Evolutionary conservation across 1,139 yeast species (phyloP), one percentile per base, ranked within the genome.

Genomic region (Yamadazyma aaseri): DNA sequence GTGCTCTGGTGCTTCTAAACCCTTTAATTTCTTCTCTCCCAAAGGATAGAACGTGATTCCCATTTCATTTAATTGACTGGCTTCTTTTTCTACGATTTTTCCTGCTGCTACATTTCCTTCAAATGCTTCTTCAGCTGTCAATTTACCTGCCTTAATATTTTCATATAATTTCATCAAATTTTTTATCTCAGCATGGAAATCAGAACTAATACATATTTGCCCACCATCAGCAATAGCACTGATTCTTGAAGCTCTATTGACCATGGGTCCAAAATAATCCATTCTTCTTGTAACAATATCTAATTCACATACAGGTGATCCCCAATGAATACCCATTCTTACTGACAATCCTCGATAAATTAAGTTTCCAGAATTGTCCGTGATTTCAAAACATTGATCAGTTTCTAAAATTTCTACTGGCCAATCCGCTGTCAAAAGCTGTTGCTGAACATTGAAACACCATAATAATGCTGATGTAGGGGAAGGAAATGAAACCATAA

Each of bases 251-350:
- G 99, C 87, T 38, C 96, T 74, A 55, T 92, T 92, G 17, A 92
- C 99, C 92, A 92, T 90, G 1, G 99, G 98, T 0, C 99, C 99
- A 51, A 92, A 85, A 58, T 92, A 92, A 60, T 92, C 99, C 98
- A 94, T 92, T 65, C 99, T 80, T 45, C 90, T 78, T 0, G 98
- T 92, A 36, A 90, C 89, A 37, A 92, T 84, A 65, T 92, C 98
- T 4, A 86, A 78, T 55, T 94, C 99, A 51, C 96, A 87, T 30
- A 92, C 97, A 0, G 99, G 98, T 1, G 85, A 72, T 38, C 99
- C 99, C 96, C 97, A 92, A 58, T 92, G 97, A 32, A 87, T 77
- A 41, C 98, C 98, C 97, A 92, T 92, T 52, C 99, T 77, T 8
- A 92, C 99, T 1, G 95, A 84, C 33, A 92, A 63, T 2, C 99